These are phyloP conservation scores for Colletotrichum eleusines DNA, from an alignment of 2,329 filamentous ascomycete genomes.

Conservation along the genomic window DNA sequence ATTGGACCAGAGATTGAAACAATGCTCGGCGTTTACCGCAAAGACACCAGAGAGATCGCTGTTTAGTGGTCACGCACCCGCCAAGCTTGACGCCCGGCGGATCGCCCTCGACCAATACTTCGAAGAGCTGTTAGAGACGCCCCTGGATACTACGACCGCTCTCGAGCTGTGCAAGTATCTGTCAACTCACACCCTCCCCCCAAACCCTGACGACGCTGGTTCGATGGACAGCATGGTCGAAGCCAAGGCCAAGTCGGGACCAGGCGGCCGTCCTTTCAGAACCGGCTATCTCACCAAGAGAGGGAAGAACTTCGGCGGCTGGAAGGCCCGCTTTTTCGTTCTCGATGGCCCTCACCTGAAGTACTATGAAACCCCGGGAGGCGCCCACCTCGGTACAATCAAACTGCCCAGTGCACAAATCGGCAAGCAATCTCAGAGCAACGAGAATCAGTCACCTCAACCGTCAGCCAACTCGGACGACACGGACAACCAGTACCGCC, in stretches of 20 bases:
- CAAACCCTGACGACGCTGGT: slow-evolving; percentile 68
- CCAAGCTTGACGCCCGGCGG: slow-evolving; percentile 90
- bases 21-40: slow-evolving; percentile 77
- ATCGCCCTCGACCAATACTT: slow-evolving; percentile 86
- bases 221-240: slow-evolving; percentile 49
- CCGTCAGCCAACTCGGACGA: slow-evolving; percentile 73
- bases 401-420: slow-evolving; percentile 93
- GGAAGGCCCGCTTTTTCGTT: slow-evolving; percentile 84
- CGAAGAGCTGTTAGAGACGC: slow-evolving; percentile 85
- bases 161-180: slow-evolving; percentile 89
- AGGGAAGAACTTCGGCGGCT: slow-evolving; percentile 98
- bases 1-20: slow-evolving; percentile 84
- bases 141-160: slow-evolving; percentile 81
- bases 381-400: slow-evolving; percentile 91
- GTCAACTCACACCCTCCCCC: slow-evolving; percentile 73
- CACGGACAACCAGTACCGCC: slow-evolving; percentile 91
- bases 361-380: slow-evolving; percentile 93
- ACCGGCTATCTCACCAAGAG: slow-evolving; percentile 95
- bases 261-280: slow-evolving; percentile 77
- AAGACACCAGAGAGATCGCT: slow-evolving; percentile 86
- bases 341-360: slow-evolving; percentile 75
- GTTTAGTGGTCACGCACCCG: slow-evolving; percentile 93
- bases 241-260: slow-evolving; percentile 60
- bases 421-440: slow-evolving; percentile 84
- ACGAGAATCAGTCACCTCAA: slow-evolving; percentile 72